These are phyloP conservation scores for Geranium brycei DNA, from an alignment of 345 rosid genomes.

Conservation along the genomic window DNA sequence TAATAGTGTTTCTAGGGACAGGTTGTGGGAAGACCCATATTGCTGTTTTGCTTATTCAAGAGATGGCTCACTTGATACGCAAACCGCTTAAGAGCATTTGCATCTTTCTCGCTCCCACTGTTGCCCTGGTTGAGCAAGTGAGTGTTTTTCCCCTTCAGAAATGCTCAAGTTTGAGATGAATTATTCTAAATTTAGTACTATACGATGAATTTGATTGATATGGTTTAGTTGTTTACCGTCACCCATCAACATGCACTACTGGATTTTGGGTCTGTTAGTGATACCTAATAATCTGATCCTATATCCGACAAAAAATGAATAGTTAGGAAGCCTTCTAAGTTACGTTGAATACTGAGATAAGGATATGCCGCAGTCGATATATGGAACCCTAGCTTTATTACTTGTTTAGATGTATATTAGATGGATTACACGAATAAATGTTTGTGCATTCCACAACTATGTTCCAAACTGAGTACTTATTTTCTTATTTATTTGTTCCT, in stretches of 20 bases:
- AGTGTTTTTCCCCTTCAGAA: conserved; percentile 6
- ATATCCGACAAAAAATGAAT: no score
- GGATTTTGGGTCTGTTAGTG: background rate
- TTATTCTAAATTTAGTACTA: background rate
- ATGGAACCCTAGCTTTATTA: no score
- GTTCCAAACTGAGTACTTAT: background rate
- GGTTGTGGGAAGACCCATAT: conserved; percentile 97
- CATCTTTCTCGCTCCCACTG: conserved; percentile 86
- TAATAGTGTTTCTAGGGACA: conserved; percentile 71
- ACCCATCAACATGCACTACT: background rate
- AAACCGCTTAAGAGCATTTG: conserved; percentile 51
- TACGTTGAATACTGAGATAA: no score
- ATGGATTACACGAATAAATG: background rate
- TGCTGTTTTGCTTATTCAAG: conserved; percentile 74
- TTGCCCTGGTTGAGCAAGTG: conserved; percentile 79
- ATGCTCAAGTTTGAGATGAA: background rate
- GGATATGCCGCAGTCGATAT: no score
- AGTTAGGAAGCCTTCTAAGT: no score
- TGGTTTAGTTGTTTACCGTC: background rate
- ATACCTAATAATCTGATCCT: background rate
- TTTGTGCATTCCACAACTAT: background rate
- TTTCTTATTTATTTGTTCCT: background rate
- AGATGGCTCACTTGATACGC: conserved; percentile 51
- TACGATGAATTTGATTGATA: background rate
- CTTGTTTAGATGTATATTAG: no score